Conservation (phyloP, 2,329 filamentous ascomycete genomes). For the Colletotrichum lindemuthianum region DNA sequence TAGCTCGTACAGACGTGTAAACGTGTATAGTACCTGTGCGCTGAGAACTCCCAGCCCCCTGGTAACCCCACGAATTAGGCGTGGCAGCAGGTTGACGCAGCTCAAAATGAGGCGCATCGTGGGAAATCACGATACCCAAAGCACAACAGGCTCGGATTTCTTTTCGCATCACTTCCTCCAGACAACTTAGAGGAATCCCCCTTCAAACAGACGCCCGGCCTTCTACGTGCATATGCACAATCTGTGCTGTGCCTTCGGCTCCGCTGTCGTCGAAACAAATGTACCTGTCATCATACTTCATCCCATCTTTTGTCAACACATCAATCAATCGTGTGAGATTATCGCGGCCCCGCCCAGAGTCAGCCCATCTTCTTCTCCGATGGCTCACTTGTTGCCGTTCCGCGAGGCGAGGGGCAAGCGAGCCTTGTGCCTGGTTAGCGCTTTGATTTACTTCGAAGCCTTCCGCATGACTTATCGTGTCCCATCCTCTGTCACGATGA, state of each 20-base stretch:
- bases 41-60: conserved; percentile 14
- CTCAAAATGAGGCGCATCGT: conserved; percentile 26
- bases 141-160: background rate
- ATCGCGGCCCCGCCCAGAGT: conserved; percentile 12
- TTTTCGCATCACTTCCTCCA: background rate
- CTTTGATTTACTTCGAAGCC: too few species aligned
- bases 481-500: background rate
- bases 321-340: conserved; percentile 19
- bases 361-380: background rate
- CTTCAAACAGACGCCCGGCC: conserved; percentile 13
- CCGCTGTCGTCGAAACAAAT: background rate
- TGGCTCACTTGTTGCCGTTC: conserved; percentile 19
- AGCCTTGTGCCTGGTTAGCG: background rate
- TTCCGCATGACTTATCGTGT: background rate
- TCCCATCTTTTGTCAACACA: conserved; percentile 1
- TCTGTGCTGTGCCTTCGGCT: too few species aligned
- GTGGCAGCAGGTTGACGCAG: conserved; percentile 3
- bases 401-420: conserved; percentile 10
- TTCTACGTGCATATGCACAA: background rate
- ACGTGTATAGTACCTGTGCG: too few species aligned
- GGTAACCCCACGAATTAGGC: conserved; percentile 30
- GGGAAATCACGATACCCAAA: conserved; percentile 6
- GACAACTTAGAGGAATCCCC: background rate
- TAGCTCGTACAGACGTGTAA: background rate
- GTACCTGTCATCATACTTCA: conserved; percentile 20